Conservation (phyloP, 768 basidiomycete genomes). For the Lactifluus pinguis region DNA sequence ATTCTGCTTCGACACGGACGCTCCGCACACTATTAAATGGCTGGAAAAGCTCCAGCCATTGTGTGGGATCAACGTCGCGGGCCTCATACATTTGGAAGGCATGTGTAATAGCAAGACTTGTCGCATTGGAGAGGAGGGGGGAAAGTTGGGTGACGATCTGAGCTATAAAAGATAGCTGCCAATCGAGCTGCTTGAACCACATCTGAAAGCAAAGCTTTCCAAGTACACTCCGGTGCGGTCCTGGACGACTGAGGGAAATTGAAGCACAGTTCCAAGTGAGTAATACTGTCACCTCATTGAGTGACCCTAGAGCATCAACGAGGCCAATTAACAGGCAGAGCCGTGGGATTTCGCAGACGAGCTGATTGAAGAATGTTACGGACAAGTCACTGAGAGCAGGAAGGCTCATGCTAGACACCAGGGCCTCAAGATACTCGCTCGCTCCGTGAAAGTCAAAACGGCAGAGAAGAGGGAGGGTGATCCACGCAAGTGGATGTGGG, state of each 20-base stretch:
- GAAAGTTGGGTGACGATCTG: background rate
- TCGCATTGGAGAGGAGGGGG: background rate
- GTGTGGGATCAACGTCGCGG: background rate
- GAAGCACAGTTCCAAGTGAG: background rate
- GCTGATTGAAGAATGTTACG: background rate
- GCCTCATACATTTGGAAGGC: background rate
- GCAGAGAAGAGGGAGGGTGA: background rate
- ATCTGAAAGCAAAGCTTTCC: background rate
- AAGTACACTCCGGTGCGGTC: background rate
- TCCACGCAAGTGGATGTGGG: background rate
- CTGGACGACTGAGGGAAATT: background rate
- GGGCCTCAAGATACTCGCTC: constrained; percentile 3
- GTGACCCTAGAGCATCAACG: background rate
- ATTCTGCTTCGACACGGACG: background rate
- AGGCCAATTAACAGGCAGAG: background rate
- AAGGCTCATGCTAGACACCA: background rate
- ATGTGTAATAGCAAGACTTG: background rate
- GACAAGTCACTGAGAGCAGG: background rate
- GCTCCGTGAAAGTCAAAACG: background rate
- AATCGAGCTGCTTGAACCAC: background rate
- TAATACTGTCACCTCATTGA: background rate
- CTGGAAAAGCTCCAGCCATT: background rate
- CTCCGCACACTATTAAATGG: background rate
- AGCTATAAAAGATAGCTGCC: background rate
- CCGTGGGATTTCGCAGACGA: background rate